Conservation (phyloP, 441 rosid species). For the Gossypium lobatum region DNA sequence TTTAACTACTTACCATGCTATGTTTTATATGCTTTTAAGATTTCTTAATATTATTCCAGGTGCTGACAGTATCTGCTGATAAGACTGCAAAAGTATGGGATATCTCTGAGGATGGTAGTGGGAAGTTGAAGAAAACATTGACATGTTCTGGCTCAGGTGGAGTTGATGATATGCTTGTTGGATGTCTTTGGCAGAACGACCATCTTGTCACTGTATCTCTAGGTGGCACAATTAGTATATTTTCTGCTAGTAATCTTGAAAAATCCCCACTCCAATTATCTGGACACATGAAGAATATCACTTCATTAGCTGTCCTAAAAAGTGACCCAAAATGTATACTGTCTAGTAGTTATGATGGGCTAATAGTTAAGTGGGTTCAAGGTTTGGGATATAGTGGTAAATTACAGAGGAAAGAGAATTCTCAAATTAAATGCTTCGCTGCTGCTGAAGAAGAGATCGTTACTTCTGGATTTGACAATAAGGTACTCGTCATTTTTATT, state of each 20-base stretch:
- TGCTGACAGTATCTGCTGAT: conserved; percentile 88
- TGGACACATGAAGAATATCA: conserved; percentile 82
- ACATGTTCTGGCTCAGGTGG: conserved; percentile 68
- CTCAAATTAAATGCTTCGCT: conserved; percentile 84
- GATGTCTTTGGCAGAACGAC: conserved; percentile 90
- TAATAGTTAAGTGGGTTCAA: conserved; percentile 81
- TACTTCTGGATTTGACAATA: conserved; percentile 86
- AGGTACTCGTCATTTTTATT: conserved; percentile 32
- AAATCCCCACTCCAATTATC: conserved; percentile 63
- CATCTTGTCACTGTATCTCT: conserved; percentile 86
- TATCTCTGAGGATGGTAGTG: conserved; percentile 61
- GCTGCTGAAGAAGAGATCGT: conserved; percentile 76
- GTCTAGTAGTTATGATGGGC: conserved; percentile 86
- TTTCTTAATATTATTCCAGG: conserved; percentile 34
- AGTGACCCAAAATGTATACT: conserved; percentile 52
- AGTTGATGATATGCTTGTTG: conserved; percentile 90
- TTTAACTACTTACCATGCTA: background rate
- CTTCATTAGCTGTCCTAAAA: conserved; percentile 65
- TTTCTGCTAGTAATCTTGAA: conserved; percentile 69
- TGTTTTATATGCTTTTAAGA: conserved; percentile 9
- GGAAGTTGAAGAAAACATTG: conserved; percentile 62
- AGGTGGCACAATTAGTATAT: conserved; percentile 76
- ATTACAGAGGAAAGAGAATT: conserved; percentile 61
- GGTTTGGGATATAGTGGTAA: conserved; percentile 75
- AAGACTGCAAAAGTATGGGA: conserved; percentile 96